These are phyloP conservation scores for Gnomoniopsis sp. DNA, from an alignment of 2,329 filamentous ascomycete genomes.

Conservation along the genomic window DNA sequence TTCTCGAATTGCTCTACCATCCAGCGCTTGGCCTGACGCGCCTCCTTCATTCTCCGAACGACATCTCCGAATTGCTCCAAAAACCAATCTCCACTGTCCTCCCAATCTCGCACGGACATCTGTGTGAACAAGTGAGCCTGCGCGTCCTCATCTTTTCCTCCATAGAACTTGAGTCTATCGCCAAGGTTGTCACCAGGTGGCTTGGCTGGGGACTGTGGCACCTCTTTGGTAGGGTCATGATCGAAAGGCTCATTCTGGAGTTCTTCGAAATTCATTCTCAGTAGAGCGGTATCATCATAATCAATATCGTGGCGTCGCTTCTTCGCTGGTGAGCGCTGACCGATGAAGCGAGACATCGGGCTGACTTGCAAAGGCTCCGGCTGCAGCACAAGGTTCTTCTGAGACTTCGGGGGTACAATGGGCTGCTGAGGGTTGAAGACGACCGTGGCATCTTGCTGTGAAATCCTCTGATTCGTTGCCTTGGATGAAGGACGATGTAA, in stretches of 20 bases:
- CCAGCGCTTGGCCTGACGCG: conserved; percentile 46
- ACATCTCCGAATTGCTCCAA: conserved; percentile 50
- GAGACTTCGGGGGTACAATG: conserved; percentile 7
- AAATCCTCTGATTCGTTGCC: conserved; percentile 7
- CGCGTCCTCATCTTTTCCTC: conserved; percentile 36
- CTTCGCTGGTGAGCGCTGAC: conserved; percentile 25
- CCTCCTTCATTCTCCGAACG: conserved; percentile 44
- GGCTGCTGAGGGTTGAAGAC: conserved; percentile 16
- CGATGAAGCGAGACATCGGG: conserved; percentile 18
- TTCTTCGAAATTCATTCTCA: conserved; percentile 49
- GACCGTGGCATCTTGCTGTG: conserved; percentile 18
- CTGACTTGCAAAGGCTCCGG: conserved; percentile 18
- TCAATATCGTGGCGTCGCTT: conserved; percentile 46
- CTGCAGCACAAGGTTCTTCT: conserved; percentile 9
- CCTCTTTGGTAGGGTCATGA: conserved; percentile 50
- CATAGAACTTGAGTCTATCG: conserved; percentile 48
- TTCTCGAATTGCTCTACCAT: conserved; percentile 50
- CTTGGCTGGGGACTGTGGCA: conserved; percentile 32
- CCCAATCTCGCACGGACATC: conserved; percentile 56
- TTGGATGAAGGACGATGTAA: conserved; percentile 24
- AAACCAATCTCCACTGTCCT: conserved; percentile 59
- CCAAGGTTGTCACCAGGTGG: conserved; percentile 38
- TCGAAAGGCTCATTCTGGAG: conserved; percentile 54
- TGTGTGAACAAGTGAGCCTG: conserved; percentile 49
- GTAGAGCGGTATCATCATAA: conserved; percentile 56